Evolutionary conservation across 1,284 basidiomycete species (phyloP), one percentile per base, ranked within the genome.

Genomic region (Pisolithus thermaeus): DNA sequence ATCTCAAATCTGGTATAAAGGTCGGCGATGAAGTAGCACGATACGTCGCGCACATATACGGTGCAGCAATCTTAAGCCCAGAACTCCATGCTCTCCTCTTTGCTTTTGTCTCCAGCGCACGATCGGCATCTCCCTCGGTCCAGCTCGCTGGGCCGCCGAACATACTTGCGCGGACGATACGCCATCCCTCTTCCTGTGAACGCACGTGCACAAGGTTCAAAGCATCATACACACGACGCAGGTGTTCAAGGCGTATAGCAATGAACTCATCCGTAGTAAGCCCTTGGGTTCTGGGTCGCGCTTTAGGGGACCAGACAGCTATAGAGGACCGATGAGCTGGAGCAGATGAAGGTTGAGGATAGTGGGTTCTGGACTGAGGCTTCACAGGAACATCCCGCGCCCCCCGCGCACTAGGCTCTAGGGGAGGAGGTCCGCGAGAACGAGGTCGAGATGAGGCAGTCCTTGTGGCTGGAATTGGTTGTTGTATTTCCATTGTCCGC

Each of bases 21-120:
- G 42, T 23, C 11, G 53, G 38, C 5, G 32, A 18, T 3, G 39
- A 50, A 30, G 22, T 39, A 16, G 16, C n/a, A 12, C 7, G 22
- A 23, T 38, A 43, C 8, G 22, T 43, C 7, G 42, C 27, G n/a
- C 27, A 39, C 22, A 48, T 30, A 52, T 66, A 67, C 3, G 64
- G 59, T 1, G 57, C 62, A 46, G 53, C 41, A 35, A 69, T 54
- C 47, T 56, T 64, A 52, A 69, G 62, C 12, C 64, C 64, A 16
- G 66, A 66, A 47, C 67, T 66, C 64, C 64, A 66, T 7, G 64
- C 67, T 12, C 64, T 63, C 16, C 64, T 60, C 42, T 69, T 68
- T 7, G 66, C 67, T 46, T 50, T 68, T 35, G 49, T 51, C 51
- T 66, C 64, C 27, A 66, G 56, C 2, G 54, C 49, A 23, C 39